Percentiles rank a stretch among this genome's conserved stretches.
These are phyloP conservation scores for Rhodotorula sp. DNA, from an alignment of 1,284 basidiomycete species.

Conservation along the genomic window DNA sequence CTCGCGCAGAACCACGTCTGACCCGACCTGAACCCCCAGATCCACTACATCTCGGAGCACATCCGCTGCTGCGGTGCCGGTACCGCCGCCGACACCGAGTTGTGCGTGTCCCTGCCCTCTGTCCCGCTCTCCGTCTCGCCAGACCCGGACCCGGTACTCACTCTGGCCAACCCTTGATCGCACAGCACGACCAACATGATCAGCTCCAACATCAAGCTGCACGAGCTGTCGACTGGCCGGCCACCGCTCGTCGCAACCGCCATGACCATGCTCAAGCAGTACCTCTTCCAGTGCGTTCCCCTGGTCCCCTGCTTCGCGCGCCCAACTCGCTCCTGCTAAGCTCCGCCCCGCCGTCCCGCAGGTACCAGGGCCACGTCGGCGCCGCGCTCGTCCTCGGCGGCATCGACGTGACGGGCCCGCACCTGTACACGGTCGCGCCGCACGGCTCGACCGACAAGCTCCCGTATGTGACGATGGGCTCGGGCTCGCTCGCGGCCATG, in stretches of 20 bases:
- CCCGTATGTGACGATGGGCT: slow-evolving; percentile 99
- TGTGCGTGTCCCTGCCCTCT: slow-evolving; percentile 11
- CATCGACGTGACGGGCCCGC: slow-evolving; percentile 86
- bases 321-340: neutral
- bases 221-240: slow-evolving; percentile 77
- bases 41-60: slow-evolving; percentile 91
- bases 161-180: neutral
- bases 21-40: slow-evolving; percentile 58
- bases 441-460: slow-evolving; percentile 99
- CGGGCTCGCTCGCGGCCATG: slow-evolving; percentile 95
- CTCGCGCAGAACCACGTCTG: neutral
- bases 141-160: neutral
- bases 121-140: neutral
- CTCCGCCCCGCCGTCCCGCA: slow-evolving; percentile 47
- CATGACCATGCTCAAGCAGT: slow-evolving; percentile 97
- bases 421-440: slow-evolving; percentile 94
- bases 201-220: slow-evolving; percentile 88
- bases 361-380: slow-evolving; percentile 91
- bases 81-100: slow-evolving; percentile 62
- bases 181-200: slow-evolving; percentile 69
- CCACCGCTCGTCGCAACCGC: slow-evolving; percentile 90
- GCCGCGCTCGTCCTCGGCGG: slow-evolving; percentile 97
- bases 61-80: slow-evolving; percentile 99
- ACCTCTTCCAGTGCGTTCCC: slow-evolving; percentile 72
- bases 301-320: too few relatives aligned